phyloP scores from a whole-genome alignment of 164 flowering plant species.

The Stephania yunnanensis region DNA sequence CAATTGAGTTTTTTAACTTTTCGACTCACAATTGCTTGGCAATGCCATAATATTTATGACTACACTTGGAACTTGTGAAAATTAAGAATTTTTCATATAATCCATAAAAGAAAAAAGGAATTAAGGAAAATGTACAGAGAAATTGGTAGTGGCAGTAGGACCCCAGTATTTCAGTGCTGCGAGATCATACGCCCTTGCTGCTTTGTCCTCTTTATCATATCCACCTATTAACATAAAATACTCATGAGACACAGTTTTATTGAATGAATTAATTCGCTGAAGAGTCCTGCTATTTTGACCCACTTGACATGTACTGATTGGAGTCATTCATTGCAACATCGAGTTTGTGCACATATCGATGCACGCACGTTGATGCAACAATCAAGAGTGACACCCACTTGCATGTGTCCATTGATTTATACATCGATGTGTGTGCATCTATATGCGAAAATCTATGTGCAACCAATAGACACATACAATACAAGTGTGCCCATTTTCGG shows the following conservation, averaged over 20 bases:
- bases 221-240: constrained; percentile 42
- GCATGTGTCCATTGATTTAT: too few relatives aligned
- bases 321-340: neutral
- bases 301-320: too few relatives aligned
- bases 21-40: neutral
- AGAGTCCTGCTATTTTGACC: too few relatives aligned
- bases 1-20: too few relatives aligned
- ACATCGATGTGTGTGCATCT: too few relatives aligned
- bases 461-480: too few relatives aligned
- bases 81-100: neutral
- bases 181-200: constrained; percentile 72
- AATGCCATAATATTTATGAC: neutral
- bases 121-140: constrained; percentile 44
- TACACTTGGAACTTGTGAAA: neutral
- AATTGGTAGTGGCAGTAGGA: constrained; percentile 75
- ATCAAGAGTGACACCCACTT: too few relatives aligned
- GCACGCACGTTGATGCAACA: too few relatives aligned
- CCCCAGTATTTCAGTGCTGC: constrained; percentile 67
- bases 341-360: neutral
- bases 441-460: too few relatives aligned
- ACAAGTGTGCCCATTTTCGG: too few relatives aligned
- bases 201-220: constrained; percentile 88
- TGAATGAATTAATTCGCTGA: too few relatives aligned
- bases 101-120: neutral
- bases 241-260: too few relatives aligned